Evolutionary conservation across 148 eudicot genomes (phyloP).

Genomic region (Silene conica): DNA sequence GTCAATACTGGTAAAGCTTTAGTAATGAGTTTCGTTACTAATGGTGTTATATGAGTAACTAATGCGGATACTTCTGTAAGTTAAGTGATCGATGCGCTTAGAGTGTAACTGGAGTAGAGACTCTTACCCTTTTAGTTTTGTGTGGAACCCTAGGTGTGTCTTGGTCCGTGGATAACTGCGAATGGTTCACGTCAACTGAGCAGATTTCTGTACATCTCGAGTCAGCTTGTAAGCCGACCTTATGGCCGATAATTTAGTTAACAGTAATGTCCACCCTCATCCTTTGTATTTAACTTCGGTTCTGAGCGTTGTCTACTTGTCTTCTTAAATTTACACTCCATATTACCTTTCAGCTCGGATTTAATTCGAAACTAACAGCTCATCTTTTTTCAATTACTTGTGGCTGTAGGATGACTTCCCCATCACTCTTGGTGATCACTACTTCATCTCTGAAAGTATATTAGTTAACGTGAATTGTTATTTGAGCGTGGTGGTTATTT

Average conservation of each 20-base stretch:
- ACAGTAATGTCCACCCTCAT: no score
- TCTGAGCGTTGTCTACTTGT: not conserved
- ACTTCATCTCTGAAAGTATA: not conserved
- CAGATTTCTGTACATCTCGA: not conserved
- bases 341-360: not conserved
- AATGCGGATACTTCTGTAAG: not conserved
- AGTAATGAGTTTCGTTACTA: no score
- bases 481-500: conserved; percentile 1
- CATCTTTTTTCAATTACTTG: not conserved
- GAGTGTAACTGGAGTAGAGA: no score
- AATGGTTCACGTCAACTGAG: not conserved
- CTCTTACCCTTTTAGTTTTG: not conserved
- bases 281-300: no score
- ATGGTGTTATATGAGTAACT: no score
- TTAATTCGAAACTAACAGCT: not conserved
- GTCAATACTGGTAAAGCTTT: no score
- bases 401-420: conserved; percentile 2
- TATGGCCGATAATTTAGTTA: no score
- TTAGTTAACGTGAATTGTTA: not conserved
- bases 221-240: no score
- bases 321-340: not conserved
- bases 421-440: not conserved
- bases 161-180: not conserved
- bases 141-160: not conserved
- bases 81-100: not conserved